Percentiles rank a stretch among this genome's conserved stretches.
phyloP scores from a whole-genome alignment of 306 rosid species.

The Glycyrrhiza uralensis region DNA sequence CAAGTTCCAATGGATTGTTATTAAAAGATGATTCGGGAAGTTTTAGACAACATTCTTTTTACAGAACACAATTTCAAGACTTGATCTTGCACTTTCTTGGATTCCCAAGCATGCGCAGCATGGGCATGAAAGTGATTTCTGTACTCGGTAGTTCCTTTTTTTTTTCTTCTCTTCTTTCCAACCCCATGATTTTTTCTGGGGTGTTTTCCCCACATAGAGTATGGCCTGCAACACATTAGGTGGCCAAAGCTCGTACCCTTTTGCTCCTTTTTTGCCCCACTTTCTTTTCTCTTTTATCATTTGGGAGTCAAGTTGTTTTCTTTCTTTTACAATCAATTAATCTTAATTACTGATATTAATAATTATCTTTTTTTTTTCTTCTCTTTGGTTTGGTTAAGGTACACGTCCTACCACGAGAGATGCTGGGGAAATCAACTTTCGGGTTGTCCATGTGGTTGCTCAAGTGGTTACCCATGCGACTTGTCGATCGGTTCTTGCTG shows the following conservation, averaged over 20 bases:
- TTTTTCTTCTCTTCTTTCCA: not conserved
- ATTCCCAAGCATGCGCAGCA: constrained; percentile 65
- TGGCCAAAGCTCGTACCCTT: constrained; percentile 26
- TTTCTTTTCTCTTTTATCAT: not conserved
- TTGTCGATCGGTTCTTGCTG: constrained; percentile 74
- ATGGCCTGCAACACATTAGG: constrained; percentile 35
- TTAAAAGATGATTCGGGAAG: constrained; percentile 10
- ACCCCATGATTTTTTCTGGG: not conserved
- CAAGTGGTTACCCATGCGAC: constrained; percentile 80
- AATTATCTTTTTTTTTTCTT: not conserved
- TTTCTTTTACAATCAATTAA: not conserved
- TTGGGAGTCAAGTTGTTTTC: too few species aligned
- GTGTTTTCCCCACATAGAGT: constrained; percentile 19
- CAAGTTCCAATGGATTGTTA: constrained; percentile 49
- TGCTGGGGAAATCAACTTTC: constrained; percentile 99
- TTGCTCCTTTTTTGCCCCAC: not conserved
- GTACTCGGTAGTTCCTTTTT: not conserved
- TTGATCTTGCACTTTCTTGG: constrained; percentile 54
- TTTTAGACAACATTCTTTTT: constrained; percentile 15
- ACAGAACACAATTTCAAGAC: constrained; percentile 13
- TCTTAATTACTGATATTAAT: not conserved
- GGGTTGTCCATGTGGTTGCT: constrained; percentile 99
- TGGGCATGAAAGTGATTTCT: constrained; percentile 18
- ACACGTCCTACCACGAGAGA: constrained; percentile 94
- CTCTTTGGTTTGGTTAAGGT: constrained; percentile 54